These are phyloP conservation scores for Skeletonema tropicum DNA, from an alignment of 108 stramenopile genomes.

Conservation along the genomic window DNA sequence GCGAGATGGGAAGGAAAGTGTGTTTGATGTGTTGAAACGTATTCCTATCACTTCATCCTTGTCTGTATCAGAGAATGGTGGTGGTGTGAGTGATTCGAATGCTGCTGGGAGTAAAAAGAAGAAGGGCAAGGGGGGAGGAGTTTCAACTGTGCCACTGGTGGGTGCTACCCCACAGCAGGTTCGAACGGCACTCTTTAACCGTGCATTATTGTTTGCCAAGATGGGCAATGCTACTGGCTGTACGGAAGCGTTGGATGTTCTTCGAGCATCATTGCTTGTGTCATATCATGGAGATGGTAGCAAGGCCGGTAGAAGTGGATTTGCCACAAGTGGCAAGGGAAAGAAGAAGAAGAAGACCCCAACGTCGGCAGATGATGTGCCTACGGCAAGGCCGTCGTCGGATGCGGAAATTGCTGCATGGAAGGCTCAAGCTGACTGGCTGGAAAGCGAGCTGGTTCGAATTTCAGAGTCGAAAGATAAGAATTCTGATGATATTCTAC, in stretches of 20 bases:
- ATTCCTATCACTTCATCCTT: slow-evolving; percentile 36
- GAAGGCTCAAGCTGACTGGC: slow-evolving; percentile 42
- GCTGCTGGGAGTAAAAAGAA: slow-evolving; percentile 8
- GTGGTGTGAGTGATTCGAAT: background rate
- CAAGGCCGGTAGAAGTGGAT: background rate
- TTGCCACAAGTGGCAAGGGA: slow-evolving; percentile 28
- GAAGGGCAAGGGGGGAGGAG: slow-evolving; percentile 7
- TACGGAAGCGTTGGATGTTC: slow-evolving; percentile 38
- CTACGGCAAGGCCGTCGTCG: slow-evolving; percentile 38
- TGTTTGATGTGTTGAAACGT: slow-evolving; percentile 40
- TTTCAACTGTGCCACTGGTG: slow-evolving; percentile 33
- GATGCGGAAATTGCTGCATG: slow-evolving; percentile 39
- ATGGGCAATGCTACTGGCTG: slow-evolving; percentile 50
- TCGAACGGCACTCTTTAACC: slow-evolving; percentile 44
- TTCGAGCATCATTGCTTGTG: slow-evolving; percentile 41
- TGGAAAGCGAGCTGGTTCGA: slow-evolving; percentile 41
- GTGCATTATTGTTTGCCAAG: slow-evolving; percentile 42
- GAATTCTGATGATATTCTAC: slow-evolving; percentile 20
- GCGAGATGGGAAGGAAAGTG: slow-evolving; percentile 51
- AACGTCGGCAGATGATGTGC: slow-evolving; percentile 27
- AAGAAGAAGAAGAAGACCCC: slow-evolving; percentile 30
- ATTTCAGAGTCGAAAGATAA: slow-evolving; percentile 17
- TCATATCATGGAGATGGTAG: slow-evolving; percentile 32
- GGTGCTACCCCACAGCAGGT: slow-evolving; percentile 55
- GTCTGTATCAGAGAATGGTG: slow-evolving; percentile 29